These are phyloP conservation scores for Diaporthe sp. DNA, from an alignment of 2,329 filamentous ascomycete species.

Conservation along the genomic window DNA sequence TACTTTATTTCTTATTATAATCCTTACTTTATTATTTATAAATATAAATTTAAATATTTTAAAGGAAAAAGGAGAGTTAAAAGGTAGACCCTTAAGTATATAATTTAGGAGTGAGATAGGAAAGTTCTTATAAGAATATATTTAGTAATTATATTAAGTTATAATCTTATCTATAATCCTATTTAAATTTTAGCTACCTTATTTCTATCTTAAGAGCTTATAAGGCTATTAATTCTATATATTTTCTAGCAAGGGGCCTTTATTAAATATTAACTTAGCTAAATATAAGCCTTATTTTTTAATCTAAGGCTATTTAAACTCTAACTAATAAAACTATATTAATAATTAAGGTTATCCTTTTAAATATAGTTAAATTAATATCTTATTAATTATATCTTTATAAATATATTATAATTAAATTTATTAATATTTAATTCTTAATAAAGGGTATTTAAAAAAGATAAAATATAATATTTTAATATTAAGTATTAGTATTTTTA, in stretches of 20 bases:
- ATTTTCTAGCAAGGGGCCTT: not conserved
- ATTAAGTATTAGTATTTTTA: too few relatives aligned
- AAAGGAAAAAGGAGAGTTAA: not conserved
- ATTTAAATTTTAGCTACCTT: not conserved
- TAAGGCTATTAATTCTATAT: not conserved
- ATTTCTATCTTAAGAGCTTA: not conserved
- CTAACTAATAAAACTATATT: not conserved
- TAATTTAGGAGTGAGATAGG: not conserved
- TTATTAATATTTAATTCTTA: too few relatives aligned
- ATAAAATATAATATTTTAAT: too few relatives aligned
- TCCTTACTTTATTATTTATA: not conserved
- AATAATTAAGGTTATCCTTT: not conserved
- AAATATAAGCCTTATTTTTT: not conserved
- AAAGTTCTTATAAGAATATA: not conserved
- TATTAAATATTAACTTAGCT: not conserved
- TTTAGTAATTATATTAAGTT: too few relatives aligned
- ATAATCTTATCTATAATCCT: too few relatives aligned
- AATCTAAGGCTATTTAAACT: not conserved
- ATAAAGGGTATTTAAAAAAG: too few relatives aligned
- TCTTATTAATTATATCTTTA: too few relatives aligned
- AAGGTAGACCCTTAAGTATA: not conserved
- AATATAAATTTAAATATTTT: not conserved
- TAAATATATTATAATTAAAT: too few relatives aligned
- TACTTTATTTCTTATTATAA: not conserved
- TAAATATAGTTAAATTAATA: not conserved